phyloP scores from a whole-genome alignment of 1,284 basidiomycete genomes.

The Coniferiporia sulphurascens region DNA sequence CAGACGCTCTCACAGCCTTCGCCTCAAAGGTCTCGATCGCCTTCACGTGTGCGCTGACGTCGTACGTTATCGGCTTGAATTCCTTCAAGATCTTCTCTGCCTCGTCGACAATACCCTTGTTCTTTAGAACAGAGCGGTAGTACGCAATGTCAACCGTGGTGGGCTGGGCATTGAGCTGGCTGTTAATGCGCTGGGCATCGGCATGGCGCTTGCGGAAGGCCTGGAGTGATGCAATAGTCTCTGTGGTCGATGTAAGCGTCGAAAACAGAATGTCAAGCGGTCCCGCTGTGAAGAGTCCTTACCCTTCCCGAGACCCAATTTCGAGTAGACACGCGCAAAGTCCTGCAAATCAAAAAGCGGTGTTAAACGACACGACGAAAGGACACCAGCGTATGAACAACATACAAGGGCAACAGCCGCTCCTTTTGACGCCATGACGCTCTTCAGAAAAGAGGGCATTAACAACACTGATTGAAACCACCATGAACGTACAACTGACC shows the following conservation, averaged over 20 bases:
- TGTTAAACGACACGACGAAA: not conserved
- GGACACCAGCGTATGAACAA: conserved; percentile 22
- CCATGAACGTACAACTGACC: not conserved
- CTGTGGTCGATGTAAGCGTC: conserved; percentile 35
- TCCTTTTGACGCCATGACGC: conserved; percentile 76
- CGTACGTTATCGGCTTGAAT: conserved; percentile 98
- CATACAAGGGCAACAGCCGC: conserved; percentile 73
- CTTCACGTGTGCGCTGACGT: conserved; percentile 87
- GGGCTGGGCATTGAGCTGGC: conserved; percentile 66
- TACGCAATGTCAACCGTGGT: conserved; percentile 85
- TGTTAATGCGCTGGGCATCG: conserved; percentile 79
- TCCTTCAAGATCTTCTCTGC: conserved; percentile 86
- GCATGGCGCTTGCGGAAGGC: conserved; percentile 95
- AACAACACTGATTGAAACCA: not conserved
- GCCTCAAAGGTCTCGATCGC: conserved; percentile 96
- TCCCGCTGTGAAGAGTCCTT: conserved; percentile 20
- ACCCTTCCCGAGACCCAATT: conserved; percentile 92
- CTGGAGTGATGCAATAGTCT: conserved; percentile 85
- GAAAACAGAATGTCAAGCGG: not conserved
- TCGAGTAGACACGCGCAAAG: conserved; percentile 87
- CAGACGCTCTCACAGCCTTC: conserved; percentile 75
- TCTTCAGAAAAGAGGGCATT: conserved; percentile 9
- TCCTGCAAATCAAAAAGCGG: conserved; percentile 49
- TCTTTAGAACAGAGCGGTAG: conserved; percentile 91
- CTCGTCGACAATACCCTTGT: conserved; percentile 88